Conservation (phyloP, 257 asterid genomes). For the Sherardia arvensis region DNA sequence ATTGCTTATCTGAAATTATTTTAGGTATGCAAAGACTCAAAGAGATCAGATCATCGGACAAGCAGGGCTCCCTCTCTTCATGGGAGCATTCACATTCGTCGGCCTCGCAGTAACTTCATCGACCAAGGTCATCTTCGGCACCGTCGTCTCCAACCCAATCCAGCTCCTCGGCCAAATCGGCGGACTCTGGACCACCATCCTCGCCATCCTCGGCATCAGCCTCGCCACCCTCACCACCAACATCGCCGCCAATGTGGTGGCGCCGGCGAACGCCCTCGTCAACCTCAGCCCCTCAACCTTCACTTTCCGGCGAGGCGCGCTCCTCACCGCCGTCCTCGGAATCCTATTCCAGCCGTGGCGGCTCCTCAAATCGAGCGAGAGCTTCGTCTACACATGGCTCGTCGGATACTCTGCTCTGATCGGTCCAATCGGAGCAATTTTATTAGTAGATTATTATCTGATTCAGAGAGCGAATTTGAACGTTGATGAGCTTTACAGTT, state of each 20-base stretch:
- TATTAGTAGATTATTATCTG: slow-evolving; percentile 66
- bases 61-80: slow-evolving; percentile 64
- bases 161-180: slow-evolving; percentile 66
- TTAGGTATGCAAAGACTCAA: slow-evolving; percentile 47
- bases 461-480: slow-evolving; percentile 31
- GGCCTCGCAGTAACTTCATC: slow-evolving; percentile 95
- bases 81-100: slow-evolving; percentile 84
- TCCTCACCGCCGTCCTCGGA: slow-evolving; percentile 66
- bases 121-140: slow-evolving; percentile 62
- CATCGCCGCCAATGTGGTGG: slow-evolving; percentile 92
- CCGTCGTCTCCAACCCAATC: slow-evolving; percentile 60
- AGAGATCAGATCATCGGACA: slow-evolving; percentile 71
- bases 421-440: slow-evolving; percentile 71
- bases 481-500: slow-evolving; percentile 38
- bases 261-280: slow-evolving; percentile 82
- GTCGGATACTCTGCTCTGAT: slow-evolving; percentile 77
- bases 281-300: slow-evolving; percentile 67
- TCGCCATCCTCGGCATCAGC: slow-evolving; percentile 68
- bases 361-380: slow-evolving; percentile 70
- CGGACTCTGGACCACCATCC: slow-evolving; percentile 50
- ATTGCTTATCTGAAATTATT: not conserved
- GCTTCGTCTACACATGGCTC: slow-evolving; percentile 87
- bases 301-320: slow-evolving; percentile 60
- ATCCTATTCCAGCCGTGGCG: slow-evolving; percentile 88
- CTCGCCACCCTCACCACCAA: slow-evolving; percentile 75